Percentiles rank a stretch among this genome's conserved stretches.
phyloP scores from a whole-genome alignment of 352 stramenopile genomes.

The Phytophthora rubi region DNA sequence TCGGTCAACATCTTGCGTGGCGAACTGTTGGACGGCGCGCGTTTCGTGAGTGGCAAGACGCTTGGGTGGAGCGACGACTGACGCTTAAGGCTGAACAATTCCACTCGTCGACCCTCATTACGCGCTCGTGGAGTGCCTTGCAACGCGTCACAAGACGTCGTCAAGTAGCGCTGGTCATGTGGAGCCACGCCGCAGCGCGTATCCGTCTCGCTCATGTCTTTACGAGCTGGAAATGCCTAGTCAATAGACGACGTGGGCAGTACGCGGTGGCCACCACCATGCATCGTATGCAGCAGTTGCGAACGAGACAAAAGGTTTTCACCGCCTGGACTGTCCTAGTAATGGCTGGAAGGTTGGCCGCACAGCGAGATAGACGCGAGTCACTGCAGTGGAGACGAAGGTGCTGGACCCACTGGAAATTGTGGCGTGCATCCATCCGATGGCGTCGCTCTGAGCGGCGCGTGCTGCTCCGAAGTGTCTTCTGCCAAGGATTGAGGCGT shows the following conservation, averaged over 20 bases:
- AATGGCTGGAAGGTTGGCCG: constrained; percentile 4
- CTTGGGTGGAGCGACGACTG: constrained; percentile 17
- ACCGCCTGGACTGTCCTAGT: constrained; percentile 16
- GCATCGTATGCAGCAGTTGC: constrained; percentile 28
- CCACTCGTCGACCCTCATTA: constrained; percentile 12
- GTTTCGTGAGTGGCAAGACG: constrained; percentile 24
- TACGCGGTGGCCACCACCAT: constrained; percentile 23
- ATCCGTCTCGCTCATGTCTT: constrained; percentile 20
- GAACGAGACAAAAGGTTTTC: constrained; percentile 19
- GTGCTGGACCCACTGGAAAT: constrained; percentile 33
- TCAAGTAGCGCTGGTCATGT: constrained; percentile 39
- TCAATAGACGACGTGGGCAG: constrained; percentile 9
- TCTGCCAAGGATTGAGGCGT: constrained; percentile 22
- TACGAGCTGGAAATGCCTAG: constrained; percentile 15
- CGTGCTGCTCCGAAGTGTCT: constrained; percentile 12
- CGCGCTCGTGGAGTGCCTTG: constrained; percentile 27
- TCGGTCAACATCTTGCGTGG: constrained; percentile 22
- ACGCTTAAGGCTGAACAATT: constrained; percentile 24
- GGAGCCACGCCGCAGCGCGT: constrained; percentile 17
- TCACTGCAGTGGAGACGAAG: constrained; percentile 16
- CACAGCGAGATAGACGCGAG: constrained; percentile 5
- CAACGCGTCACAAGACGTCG: constrained; percentile 32
- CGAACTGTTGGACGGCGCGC: constrained; percentile 17
- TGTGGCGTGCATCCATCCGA: constrained; percentile 28
- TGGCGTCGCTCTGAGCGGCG: constrained; percentile 20